Conservation (phyloP, 2,329 filamentous ascomycete genomes). For the Trichoderma semiorbis region DNA sequence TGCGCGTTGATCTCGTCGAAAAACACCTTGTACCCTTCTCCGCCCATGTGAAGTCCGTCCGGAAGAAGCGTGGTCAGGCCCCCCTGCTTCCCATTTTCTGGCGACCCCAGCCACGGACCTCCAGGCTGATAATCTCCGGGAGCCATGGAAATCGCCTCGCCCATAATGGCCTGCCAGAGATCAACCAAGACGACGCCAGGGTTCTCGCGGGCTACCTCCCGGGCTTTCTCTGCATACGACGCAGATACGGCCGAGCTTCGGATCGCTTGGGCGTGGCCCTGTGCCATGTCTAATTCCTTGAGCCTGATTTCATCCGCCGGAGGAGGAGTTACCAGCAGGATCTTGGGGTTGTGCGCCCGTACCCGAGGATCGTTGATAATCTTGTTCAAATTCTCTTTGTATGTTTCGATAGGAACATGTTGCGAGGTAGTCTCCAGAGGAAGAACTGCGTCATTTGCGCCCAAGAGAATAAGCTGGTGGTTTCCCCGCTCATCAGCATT, state of each 20-base stretch:
- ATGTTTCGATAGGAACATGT: constrained; percentile 73
- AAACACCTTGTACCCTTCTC: constrained; percentile 51
- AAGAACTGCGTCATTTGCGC: constrained; percentile 84
- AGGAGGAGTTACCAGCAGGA: constrained; percentile 77
- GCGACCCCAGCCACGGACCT: constrained; percentile 48
- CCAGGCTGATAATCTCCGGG: constrained; percentile 53
- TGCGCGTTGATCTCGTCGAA: constrained; percentile 47
- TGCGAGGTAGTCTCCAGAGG: constrained; percentile 62
- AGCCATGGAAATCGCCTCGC: constrained; percentile 57
- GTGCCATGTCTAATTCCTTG: constrained; percentile 43
- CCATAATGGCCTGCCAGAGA: constrained; percentile 76
- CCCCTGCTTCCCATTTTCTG: constrained; percentile 47
- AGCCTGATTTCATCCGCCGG: constrained; percentile 75
- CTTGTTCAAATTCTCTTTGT: constrained; percentile 65
- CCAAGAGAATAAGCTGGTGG: constrained; percentile 70
- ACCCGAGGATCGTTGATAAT: constrained; percentile 73
- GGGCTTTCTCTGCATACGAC: constrained; percentile 56
- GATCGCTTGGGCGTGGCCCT: constrained; percentile 42
- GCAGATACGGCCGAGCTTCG: constrained; percentile 49
- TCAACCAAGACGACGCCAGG: constrained; percentile 70
- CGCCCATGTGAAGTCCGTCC: constrained; percentile 57
- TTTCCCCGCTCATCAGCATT: not conserved
- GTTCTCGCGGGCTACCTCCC: constrained; percentile 65
- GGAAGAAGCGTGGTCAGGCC: constrained; percentile 51
- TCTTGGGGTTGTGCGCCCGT: constrained; percentile 64